A percentile compares a stretch with the other conserved stretches of the same genome.
Evolutionary conservation across 2,329 filamentous ascomycete genomes (phyloP).

Genomic region (Aspergillus ruber): DNA sequence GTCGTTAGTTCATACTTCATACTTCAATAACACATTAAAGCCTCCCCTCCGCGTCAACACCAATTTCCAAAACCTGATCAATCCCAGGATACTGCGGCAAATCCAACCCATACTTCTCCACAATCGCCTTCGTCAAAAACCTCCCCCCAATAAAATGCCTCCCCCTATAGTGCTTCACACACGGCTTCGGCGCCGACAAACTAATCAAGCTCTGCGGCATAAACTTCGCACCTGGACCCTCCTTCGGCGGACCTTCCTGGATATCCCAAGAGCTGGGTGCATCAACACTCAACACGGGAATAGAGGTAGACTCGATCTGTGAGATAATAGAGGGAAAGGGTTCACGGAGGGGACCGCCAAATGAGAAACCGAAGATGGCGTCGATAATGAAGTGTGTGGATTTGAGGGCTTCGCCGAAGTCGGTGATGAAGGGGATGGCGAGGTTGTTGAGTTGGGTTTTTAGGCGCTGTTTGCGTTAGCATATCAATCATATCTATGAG

Average conservation of each 20-base stretch:
- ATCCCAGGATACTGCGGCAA: conserved; percentile 75
- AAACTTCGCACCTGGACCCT: conserved; percentile 72
- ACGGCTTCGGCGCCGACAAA: conserved; percentile 86
- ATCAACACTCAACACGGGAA: conserved; percentile 84
- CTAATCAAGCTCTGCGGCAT: conserved; percentile 76
- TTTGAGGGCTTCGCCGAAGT: conserved; percentile 63
- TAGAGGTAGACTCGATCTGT: conserved; percentile 62
- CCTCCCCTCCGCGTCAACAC: conserved; percentile 31
- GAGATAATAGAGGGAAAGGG: conserved; percentile 79
- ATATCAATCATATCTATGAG: background rate
- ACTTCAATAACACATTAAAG: conserved; percentile 16
- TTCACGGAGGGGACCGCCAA: conserved; percentile 84
- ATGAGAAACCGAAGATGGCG: conserved; percentile 93
- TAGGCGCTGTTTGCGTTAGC: conserved; percentile 55
- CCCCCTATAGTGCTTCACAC: conserved; percentile 76
- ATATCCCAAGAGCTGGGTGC: conserved; percentile 95
- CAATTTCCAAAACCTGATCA: conserved; percentile 81
- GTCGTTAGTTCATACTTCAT: background rate
- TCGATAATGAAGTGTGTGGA: conserved; percentile 78
- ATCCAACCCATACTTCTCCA: conserved; percentile 79
- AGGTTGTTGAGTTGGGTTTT: conserved; percentile 79
- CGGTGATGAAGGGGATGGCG: conserved; percentile 72
- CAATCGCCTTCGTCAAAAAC: conserved; percentile 73
- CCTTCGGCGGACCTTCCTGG: conserved; percentile 70
- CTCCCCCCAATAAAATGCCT: conserved; percentile 88